Conservation (phyloP, 176 grass and related monocot species). For the Poa annua region DNA sequence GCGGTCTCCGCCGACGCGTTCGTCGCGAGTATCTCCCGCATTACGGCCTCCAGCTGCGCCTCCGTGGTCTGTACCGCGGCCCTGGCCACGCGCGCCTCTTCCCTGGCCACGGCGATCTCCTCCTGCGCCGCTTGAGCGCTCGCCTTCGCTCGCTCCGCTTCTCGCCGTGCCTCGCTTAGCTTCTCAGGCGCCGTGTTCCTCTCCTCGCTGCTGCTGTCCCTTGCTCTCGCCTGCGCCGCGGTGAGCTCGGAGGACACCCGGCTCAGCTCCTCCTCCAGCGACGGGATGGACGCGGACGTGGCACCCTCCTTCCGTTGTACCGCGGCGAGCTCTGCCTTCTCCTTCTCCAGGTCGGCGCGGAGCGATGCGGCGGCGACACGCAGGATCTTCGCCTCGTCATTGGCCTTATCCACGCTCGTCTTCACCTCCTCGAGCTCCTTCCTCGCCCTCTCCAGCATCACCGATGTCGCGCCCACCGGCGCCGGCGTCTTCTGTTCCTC, state of each 20-base stretch:
- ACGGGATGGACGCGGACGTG: conserved; percentile 40
- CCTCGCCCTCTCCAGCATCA: conserved; percentile 14
- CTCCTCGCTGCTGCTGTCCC: conserved; percentile 6
- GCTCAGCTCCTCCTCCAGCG: conserved; percentile 62
- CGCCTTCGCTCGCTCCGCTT: conserved; percentile 57
- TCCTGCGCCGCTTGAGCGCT: conserved; percentile 48
- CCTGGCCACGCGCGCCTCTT: conserved; percentile 48
- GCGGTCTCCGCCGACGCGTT: conserved; percentile 54
- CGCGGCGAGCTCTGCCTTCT: conserved; percentile 51
- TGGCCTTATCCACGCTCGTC: conserved; percentile 51
- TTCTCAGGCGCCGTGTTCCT: background rate
- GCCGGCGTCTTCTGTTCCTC: conserved; percentile 22
- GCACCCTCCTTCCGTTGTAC: conserved; percentile 38
- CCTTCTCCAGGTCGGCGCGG: conserved; percentile 49
- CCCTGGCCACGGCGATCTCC: conserved; percentile 48
- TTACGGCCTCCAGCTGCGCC: conserved; percentile 51
- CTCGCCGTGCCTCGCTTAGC: conserved; percentile 44
- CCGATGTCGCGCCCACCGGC: background rate
- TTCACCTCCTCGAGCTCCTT: conserved; percentile 65
- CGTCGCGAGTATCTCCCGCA: conserved; percentile 61
- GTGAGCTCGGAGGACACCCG: conserved; percentile 41
- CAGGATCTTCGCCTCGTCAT: conserved; percentile 52
- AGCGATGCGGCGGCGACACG: conserved; percentile 60
- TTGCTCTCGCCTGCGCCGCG: conserved; percentile 37
- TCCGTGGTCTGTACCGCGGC: conserved; percentile 44